These are phyloP conservation scores for Alternaria brassicae DNA, from an alignment of 2,329 filamentous ascomycete species.

Conservation along the genomic window DNA sequence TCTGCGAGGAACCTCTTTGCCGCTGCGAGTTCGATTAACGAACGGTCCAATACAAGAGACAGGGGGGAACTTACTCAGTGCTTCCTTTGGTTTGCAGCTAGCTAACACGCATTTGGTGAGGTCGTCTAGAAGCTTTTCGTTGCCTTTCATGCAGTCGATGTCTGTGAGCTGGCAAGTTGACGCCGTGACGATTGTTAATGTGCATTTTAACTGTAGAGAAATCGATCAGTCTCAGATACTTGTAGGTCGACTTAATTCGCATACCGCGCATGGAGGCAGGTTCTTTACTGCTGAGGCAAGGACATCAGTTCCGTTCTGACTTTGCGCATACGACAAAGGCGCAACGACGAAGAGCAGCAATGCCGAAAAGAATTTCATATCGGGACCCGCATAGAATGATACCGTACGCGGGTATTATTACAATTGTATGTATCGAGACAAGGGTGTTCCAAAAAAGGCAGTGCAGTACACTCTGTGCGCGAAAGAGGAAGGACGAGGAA, in stretches of 20 bases:
- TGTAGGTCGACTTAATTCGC: not conserved
- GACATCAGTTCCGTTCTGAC: conserved; percentile 12
- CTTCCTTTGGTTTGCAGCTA: conserved; percentile 34
- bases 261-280: conserved; percentile 20
- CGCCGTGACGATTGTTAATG: conserved; percentile 24
- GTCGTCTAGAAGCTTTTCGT: conserved; percentile 22
- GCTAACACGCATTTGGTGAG: conserved; percentile 30
- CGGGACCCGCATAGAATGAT: not conserved
- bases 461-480: not conserved
- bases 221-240: not conserved
- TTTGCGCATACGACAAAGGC: conserved; percentile 11
- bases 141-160: conserved; percentile 31
- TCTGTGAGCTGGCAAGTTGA: conserved; percentile 37
- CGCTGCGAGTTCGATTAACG: conserved; percentile 15
- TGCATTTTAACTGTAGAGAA: conserved; percentile 29
- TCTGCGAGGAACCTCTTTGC: conserved; percentile 48
- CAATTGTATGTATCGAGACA: not conserved
- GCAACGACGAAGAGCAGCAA: conserved; percentile 4
- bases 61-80: conserved; percentile 31
- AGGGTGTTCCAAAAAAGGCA: not conserved
- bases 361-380: conserved; percentile 8
- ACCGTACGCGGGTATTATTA: not conserved
- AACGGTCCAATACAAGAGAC: not conserved
- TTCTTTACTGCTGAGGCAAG: conserved; percentile 13
- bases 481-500: not conserved